A percentile compares a stretch with the other conserved stretches of the same genome.
phyloP scores from a whole-genome alignment of 768 basidiomycete genomes.

The Panaeolus cyanescens region DNA sequence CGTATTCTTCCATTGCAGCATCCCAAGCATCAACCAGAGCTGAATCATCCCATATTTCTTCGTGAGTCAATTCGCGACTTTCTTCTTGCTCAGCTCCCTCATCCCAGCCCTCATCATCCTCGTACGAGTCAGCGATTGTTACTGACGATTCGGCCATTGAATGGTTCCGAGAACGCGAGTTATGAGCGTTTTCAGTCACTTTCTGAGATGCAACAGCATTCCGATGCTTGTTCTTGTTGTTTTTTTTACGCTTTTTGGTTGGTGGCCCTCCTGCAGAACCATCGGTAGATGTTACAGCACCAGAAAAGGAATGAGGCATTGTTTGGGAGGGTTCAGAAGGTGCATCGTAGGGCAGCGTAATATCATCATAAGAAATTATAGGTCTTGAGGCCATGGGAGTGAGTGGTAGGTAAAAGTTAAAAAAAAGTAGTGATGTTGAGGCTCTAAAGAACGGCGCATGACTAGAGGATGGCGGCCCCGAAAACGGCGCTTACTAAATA shows the following conservation, averaged over 20 bases:
- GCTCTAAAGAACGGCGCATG: no score
- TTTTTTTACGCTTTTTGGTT: slow-evolving; percentile 58
- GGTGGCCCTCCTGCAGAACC: slow-evolving; percentile 30
- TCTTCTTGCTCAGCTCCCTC: slow-evolving; percentile 46
- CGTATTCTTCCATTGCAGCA: slow-evolving; percentile 80
- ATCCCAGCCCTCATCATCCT: slow-evolving; percentile 22
- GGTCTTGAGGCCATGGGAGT: slow-evolving; percentile 38
- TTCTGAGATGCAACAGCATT: slow-evolving; percentile 36
- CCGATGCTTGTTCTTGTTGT: slow-evolving; percentile 42
- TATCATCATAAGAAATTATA: slow-evolving; percentile 66
- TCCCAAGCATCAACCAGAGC: slow-evolving; percentile 85
- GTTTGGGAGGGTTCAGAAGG: slow-evolving; percentile 13
- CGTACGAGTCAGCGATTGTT: slow-evolving; percentile 10
- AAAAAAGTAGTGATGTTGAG: no score
- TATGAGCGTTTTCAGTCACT: slow-evolving; percentile 6
- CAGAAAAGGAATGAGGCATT: slow-evolving; percentile 10
- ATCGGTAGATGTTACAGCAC: neutral
- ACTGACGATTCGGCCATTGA: neutral
- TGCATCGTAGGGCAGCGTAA: slow-evolving; percentile 44
- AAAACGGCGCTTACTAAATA: neutral
- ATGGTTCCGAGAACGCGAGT: slow-evolving; percentile 12
- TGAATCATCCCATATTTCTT: slow-evolving; percentile 87
- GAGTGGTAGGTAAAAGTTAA: no score
- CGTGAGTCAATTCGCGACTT: slow-evolving; percentile 64
- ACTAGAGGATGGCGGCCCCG: neutral